Evolutionary conservation across 495 filamentous ascomycete genomes (phyloP).

Genomic region (Hyphodiscus hymeniophilus): DNA sequence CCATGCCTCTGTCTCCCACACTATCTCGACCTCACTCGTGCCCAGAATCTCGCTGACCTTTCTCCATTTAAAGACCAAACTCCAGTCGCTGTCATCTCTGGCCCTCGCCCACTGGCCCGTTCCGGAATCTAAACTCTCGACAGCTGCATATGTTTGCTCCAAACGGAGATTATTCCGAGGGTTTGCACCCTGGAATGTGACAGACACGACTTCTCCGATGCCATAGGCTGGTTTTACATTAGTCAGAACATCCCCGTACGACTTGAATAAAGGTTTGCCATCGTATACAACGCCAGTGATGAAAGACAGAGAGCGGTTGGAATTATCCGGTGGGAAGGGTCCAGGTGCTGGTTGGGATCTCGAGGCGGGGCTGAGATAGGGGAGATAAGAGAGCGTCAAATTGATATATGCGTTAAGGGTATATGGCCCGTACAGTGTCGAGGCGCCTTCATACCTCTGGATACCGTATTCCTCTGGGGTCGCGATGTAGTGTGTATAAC

Average conservation of each 20-base stretch:
- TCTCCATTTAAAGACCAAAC: slow-evolving; percentile 71
- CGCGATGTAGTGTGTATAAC: slow-evolving; percentile 91
- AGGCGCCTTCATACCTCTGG: slow-evolving; percentile 93
- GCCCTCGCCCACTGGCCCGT: slow-evolving; percentile 55
- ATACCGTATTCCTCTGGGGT: slow-evolving; percentile 87
- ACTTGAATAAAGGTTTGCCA: slow-evolving; percentile 57
- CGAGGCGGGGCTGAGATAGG: slow-evolving; percentile 50
- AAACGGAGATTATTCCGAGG: slow-evolving; percentile 79
- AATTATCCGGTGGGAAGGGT: slow-evolving; percentile 73
- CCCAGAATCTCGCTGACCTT: slow-evolving; percentile 63
- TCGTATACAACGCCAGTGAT: slow-evolving; percentile 76
- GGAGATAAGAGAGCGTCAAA: slow-evolving; percentile 63
- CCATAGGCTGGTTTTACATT: slow-evolving; percentile 49
- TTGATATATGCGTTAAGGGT: slow-evolving; percentile 89
- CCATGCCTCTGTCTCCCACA: slow-evolving; percentile 67
- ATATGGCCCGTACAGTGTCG: slow-evolving; percentile 89
- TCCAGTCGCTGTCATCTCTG: slow-evolving; percentile 72
- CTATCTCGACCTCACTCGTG: slow-evolving; percentile 69
- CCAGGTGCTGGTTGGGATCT: slow-evolving; percentile 41
- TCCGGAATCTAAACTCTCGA: slow-evolving; percentile 52
- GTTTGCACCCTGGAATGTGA: slow-evolving; percentile 79
- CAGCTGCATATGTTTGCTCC: slow-evolving; percentile 70
- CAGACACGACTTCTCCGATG: slow-evolving; percentile 49
- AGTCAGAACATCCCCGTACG: slow-evolving; percentile 63
- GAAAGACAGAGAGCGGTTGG: slow-evolving; percentile 71